phyloP scores from a whole-genome alignment of 495 filamentous ascomycete species.

The Trichoderma asperelloides region DNA sequence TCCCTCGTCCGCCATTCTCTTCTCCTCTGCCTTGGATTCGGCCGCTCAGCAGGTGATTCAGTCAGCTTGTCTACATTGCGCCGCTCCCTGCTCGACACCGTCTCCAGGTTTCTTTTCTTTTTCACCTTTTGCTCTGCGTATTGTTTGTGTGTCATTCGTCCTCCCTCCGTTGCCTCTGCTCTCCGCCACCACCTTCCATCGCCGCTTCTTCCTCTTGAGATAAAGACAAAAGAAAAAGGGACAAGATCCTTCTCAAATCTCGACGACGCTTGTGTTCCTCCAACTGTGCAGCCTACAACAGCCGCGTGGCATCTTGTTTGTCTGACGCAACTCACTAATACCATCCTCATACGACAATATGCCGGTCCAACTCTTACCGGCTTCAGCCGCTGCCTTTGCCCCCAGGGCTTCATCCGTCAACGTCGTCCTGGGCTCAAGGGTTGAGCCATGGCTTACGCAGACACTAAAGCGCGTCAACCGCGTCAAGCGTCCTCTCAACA shows the following conservation, averaged over 20 bases:
- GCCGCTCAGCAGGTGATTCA: constrained; percentile 11
- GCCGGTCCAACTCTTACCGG: constrained; percentile 85
- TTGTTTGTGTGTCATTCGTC: not conserved
- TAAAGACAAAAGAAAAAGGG: not conserved
- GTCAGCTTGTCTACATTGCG: not conserved
- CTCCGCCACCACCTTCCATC: not conserved
- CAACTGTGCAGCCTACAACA: not conserved
- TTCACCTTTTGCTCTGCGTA: not conserved
- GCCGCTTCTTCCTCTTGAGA: not conserved
- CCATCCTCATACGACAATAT: constrained; percentile 42
- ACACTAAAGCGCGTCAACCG: constrained; percentile 96
- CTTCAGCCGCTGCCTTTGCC: constrained; percentile 93
- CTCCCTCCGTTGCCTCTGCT: not conserved
- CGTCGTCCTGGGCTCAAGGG: constrained; percentile 85
- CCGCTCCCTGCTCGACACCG: constrained; percentile 10
- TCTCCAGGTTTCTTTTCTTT: constrained; percentile 9
- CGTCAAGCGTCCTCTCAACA: constrained; percentile 96
- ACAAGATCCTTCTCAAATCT: not conserved
- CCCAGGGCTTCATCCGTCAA: constrained; percentile 85
- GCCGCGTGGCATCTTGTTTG: not conserved
- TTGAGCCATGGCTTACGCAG: constrained; percentile 95
- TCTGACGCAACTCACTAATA: not conserved
- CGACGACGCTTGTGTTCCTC: not conserved
- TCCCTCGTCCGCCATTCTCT: constrained; percentile 35
- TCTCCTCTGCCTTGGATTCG: constrained; percentile 7